Conservation (phyloP, 2,329 filamentous ascomycete species). For the Aspergillus melleus region DNA sequence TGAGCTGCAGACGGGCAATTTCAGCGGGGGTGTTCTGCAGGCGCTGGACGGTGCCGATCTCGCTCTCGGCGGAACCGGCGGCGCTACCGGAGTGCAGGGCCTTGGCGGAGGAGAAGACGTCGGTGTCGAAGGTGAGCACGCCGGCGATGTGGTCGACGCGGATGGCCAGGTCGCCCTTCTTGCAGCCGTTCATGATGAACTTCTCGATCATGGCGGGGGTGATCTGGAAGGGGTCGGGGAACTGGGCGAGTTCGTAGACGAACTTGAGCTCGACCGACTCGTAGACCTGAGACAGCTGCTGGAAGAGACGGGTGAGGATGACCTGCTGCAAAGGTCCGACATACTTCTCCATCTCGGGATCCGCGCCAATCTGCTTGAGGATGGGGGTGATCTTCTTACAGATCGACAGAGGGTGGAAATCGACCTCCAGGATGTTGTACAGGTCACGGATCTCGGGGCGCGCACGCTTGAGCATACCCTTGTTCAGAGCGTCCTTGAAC, state of each 20-base stretch:
- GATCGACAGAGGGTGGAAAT: constrained; percentile 98
- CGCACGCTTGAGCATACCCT: constrained; percentile 88
- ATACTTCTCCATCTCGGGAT: constrained; percentile 97
- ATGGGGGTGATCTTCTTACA: constrained; percentile 99
- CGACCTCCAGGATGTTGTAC: constrained; percentile 98
- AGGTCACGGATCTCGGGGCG: constrained; percentile 93
- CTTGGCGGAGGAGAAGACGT: constrained; percentile 97
- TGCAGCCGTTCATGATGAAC: constrained; percentile 99
- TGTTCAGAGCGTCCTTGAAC: constrained; percentile 94
- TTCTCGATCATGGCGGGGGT: constrained; percentile 91
- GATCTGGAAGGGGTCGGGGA: constrained; percentile 95
- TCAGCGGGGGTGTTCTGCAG: constrained; percentile 97
- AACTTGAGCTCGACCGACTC: constrained; percentile 95
- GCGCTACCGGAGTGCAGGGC: constrained; percentile 81
- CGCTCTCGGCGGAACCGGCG: constrained; percentile 82
- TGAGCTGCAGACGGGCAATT: constrained; percentile 93
- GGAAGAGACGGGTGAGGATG: constrained; percentile 96
- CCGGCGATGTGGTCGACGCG: constrained; percentile 94
- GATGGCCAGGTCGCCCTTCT: constrained; percentile 97
- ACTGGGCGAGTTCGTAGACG: constrained; percentile 88
- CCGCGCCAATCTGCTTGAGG: constrained; percentile 84
- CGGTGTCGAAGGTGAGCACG: constrained; percentile 93
- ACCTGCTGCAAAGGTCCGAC: constrained; percentile 95
- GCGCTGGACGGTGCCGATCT: constrained; percentile 82
- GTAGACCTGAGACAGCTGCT: constrained; percentile 98